A percentile compares a stretch with the other conserved stretches of the same genome.
Conservation (phyloP, 2,329 filamentous ascomycete species). For the Penicillium sp. region DNA sequence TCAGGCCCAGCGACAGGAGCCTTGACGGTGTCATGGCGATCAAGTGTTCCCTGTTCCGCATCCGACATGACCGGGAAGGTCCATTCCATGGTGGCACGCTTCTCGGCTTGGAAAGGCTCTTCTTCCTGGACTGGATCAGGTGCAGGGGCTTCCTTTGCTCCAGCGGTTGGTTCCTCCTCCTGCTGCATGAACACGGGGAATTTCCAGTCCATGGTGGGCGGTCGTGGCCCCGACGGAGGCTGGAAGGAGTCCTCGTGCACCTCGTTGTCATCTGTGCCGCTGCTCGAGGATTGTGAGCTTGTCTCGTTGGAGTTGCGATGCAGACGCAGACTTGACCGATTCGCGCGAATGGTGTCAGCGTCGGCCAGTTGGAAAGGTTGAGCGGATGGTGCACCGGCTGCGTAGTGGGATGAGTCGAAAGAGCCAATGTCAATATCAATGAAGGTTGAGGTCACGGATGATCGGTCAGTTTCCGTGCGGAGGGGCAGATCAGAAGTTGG, state of each 20-base stretch:
- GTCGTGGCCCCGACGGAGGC: constrained; percentile 39
- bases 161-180: constrained; percentile 14
- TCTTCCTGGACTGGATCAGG: constrained; percentile 16
- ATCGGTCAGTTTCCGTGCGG: constrained; percentile 46
- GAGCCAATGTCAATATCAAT: constrained; percentile 58
- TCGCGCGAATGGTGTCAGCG: constrained; percentile 56
- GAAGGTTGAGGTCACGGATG: constrained; percentile 48
- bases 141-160: constrained; percentile 4
- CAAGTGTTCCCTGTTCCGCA: constrained; percentile 12
- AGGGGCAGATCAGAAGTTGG: constrained; percentile 56
- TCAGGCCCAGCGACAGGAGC: constrained; percentile 25
- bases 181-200: constrained; percentile 38
- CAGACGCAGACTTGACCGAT: constrained; percentile 50
- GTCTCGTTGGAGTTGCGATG: constrained; percentile 38
- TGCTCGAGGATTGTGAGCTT: constrained; percentile 33
- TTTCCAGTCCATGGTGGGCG: constrained; percentile 49
- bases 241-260: constrained; percentile 31
- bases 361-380: constrained; percentile 52
- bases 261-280: constrained; percentile 26
- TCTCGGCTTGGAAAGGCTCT: constrained; percentile 29
- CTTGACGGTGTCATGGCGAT: constrained; percentile 34
- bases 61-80: constrained; percentile 50
- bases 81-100: constrained; percentile 52
- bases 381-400: constrained; percentile 51
- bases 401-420: constrained; percentile 51